A percentile compares a stretch with the other conserved stretches of the same genome.
Conservation (phyloP, 257 asterid species). For the Penstemon barbatus region DNA sequence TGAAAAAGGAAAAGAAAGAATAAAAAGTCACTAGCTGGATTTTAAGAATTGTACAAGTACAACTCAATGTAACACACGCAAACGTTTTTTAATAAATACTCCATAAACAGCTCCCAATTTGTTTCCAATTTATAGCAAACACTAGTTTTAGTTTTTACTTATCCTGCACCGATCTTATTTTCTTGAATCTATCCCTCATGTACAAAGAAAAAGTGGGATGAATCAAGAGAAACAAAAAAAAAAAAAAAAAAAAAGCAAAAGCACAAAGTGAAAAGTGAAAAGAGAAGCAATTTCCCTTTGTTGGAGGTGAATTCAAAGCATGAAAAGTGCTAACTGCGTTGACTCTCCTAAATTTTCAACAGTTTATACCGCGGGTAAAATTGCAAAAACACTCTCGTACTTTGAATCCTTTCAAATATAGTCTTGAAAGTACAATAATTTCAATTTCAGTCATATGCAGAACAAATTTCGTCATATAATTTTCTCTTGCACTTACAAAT, state of each 20-base stretch:
- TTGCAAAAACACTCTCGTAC: not conserved
- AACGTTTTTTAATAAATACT: not conserved
- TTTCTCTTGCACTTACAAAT: too few species aligned
- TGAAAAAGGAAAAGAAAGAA: too few species aligned
- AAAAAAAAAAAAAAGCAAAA: not conserved
- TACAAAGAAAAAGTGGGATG: not conserved
- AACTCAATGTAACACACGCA: not conserved
- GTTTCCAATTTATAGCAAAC: not conserved
- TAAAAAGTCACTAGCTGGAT: too few species aligned
- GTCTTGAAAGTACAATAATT: not conserved
- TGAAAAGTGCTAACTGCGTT: not conserved
- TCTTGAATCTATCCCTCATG: not conserved
- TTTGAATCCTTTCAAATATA: not conserved
- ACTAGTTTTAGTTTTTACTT: not conserved
- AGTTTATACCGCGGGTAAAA: too few species aligned
- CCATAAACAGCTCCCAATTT: not conserved
- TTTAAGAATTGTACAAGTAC: too few species aligned
- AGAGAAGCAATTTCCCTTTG: constrained; percentile 3
- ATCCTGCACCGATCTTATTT: not conserved
- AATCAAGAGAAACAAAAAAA: too few species aligned
- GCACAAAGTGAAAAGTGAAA: constrained; percentile 7
- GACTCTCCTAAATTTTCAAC: too few species aligned
- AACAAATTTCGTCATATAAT: not conserved
- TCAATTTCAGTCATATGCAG: not conserved
- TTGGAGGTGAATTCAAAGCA: not conserved